Evolutionary conservation across 495 filamentous ascomycete genomes (phyloP), one percentile per base, ranked within the genome.

Genomic region (Penicillium angulare): DNA sequence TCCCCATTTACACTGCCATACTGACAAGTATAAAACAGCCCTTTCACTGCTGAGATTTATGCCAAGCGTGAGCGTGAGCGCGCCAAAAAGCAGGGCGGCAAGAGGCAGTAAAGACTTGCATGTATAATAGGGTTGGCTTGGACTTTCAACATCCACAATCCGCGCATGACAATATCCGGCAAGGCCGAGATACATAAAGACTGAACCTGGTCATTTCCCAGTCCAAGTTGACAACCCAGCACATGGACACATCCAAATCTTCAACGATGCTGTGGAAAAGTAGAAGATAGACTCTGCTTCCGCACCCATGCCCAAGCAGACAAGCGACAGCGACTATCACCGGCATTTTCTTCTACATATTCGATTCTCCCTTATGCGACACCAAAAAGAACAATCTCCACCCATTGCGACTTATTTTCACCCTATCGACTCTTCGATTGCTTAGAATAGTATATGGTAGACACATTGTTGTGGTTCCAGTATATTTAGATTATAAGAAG

Each of bases 21-120:
- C 63, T 67, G 35, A 65, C 51, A 31, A 41, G 43, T 8, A 34
- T 39, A 44, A 6, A 53, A 39, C 59, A 86, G 83, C 76, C 92
- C 92, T n/a, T 98, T 98, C 72, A 98, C 93, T 26, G 82, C 82
- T 1, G 88, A 81, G 53, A 98, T 98, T 55, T 98, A 97, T 69
- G 87, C 86, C 47, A 95, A 96, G 84, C 85, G 93, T 32, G 74
- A 77, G 53, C 74, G 74, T 20, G 68, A 74, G 56, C 71, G 68
- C 24, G 64, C 69, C 15, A 75, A 75, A 54, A 72, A 72, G 62
- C 56, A 63, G 47, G 63, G 63, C 50, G 67, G 70, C 56, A 75
- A 76, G 65, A 55, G 55, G 47, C 67, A 65, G 56, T 77, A 71
- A 64, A 52, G 7, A 38, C 18, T 15, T 31, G 24, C 46, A 47